Conservation (phyloP, 2,329 filamentous ascomycete species). For the Trichophyton rubrum region DNA sequence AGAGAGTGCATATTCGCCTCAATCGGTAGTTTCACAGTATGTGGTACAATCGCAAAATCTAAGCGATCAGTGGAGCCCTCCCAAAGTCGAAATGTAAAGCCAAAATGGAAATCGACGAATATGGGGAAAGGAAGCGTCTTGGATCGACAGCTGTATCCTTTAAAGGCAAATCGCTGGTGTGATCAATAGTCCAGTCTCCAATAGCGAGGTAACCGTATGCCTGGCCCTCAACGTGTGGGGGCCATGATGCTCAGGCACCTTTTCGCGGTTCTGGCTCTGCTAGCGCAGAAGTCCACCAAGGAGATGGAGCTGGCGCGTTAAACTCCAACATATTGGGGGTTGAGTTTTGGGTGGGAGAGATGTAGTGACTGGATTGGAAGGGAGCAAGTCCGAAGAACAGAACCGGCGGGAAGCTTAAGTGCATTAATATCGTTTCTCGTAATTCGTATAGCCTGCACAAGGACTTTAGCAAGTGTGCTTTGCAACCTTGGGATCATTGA, state of each 20-base stretch:
- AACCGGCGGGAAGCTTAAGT: background rate
- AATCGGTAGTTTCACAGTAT: background rate
- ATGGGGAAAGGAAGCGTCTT: background rate
- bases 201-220: background rate
- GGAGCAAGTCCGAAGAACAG: background rate
- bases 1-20: background rate
- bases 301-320: background rate
- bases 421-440: background rate
- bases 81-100: background rate
- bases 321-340: background rate
- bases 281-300: background rate
- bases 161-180: background rate
- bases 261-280: background rate
- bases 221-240: background rate
- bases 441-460: background rate
- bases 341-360: background rate
- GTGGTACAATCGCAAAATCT: background rate
- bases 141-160: background rate
- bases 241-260: background rate
- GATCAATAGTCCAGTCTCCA: conserved; percentile 1
- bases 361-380: background rate
- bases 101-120: background rate
- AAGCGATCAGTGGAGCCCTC: background rate
- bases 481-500: background rate
- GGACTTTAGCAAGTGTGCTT: background rate